Evolutionary conservation across 2,329 filamentous ascomycete genomes (phyloP).

Genomic region (Huntiella savannae): DNA sequence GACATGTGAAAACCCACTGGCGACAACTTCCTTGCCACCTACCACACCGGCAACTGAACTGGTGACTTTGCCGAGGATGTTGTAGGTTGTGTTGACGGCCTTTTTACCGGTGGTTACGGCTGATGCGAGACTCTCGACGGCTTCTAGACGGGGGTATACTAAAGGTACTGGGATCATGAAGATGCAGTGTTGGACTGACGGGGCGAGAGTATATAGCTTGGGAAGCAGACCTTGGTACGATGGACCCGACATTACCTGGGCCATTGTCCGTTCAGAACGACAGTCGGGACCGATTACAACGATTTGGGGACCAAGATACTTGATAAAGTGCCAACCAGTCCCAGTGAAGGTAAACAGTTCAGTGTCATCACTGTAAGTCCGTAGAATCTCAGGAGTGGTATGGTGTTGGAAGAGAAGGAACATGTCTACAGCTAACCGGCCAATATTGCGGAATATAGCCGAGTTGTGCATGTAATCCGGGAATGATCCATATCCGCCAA

Average conservation of each 20-base stretch:
- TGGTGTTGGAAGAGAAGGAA: constrained; percentile 97
- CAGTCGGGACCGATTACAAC: constrained; percentile 82
- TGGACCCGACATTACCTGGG: constrained; percentile 83
- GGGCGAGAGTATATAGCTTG: constrained; percentile 76
- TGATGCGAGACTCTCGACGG: constrained; percentile 75
- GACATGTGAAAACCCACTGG: constrained; percentile 79
- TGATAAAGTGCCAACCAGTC: constrained; percentile 97
- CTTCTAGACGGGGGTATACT: constrained; percentile 78
- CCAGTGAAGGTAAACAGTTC: constrained; percentile 95
- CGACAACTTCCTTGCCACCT: constrained; percentile 81
- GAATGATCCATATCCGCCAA: constrained; percentile 93
- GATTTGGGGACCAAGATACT: constrained; percentile 80
- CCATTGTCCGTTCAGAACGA: constrained; percentile 74
- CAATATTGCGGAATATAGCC: constrained; percentile 96
- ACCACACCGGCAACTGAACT: constrained; percentile 90
- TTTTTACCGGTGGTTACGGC: constrained; percentile 92
- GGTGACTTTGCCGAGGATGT: constrained; percentile 84
- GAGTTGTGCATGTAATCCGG: constrained; percentile 97
- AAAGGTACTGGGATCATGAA: constrained; percentile 90
- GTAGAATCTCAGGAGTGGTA: constrained; percentile 81
- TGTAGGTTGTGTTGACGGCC: constrained; percentile 89
- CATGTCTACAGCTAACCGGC: constrained; percentile 88
- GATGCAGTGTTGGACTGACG: constrained; percentile 87
- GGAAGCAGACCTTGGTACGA: constrained; percentile 97
- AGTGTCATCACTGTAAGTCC: constrained; percentile 68